Evolutionary conservation across 2,329 filamentous ascomycete species (phyloP).

Genomic region (Colletotrichum lini): DNA sequence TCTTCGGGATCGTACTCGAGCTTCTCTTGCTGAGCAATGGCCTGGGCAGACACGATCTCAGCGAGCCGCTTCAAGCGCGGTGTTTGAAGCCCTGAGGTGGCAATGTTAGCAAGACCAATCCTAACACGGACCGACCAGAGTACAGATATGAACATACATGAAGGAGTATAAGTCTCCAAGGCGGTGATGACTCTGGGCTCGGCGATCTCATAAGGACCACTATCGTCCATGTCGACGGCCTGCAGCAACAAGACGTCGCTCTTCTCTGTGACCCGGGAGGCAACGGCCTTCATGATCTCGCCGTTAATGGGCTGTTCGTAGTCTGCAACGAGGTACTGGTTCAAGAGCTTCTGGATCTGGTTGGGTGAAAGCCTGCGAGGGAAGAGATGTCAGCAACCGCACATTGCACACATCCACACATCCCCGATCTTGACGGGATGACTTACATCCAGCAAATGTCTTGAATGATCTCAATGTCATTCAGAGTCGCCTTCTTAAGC

Average conservation of each 20-base stretch:
- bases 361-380: conserved; percentile 87
- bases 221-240: conserved; percentile 99
- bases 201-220: conserved; percentile 97
- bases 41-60: conserved; percentile 98
- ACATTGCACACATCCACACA: neutral
- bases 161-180: conserved; percentile 97
- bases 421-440: no score
- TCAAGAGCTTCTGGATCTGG: conserved; percentile 98
- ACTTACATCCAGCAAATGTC: conserved; percentile 99
- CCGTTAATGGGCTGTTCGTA: conserved; percentile 99
- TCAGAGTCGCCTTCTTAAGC: conserved; percentile 98
- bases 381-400: conserved; percentile 2
- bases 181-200: conserved; percentile 97
- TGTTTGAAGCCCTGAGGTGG: conserved; percentile 86
- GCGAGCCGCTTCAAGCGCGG: conserved; percentile 94
- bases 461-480: conserved; percentile 99
- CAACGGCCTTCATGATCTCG: conserved; percentile 99
- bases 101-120: conserved; percentile 49
- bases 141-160: conserved; percentile 76
- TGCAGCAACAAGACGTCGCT: conserved; percentile 94
- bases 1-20: conserved; percentile 69
- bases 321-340: conserved; percentile 98
- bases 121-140: neutral
- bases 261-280: conserved; percentile 97
- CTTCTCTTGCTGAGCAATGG: conserved; percentile 95